Evolutionary conservation across 2,329 filamentous ascomycete species (phyloP).

Genomic region (Aureobasidium sp.): DNA sequence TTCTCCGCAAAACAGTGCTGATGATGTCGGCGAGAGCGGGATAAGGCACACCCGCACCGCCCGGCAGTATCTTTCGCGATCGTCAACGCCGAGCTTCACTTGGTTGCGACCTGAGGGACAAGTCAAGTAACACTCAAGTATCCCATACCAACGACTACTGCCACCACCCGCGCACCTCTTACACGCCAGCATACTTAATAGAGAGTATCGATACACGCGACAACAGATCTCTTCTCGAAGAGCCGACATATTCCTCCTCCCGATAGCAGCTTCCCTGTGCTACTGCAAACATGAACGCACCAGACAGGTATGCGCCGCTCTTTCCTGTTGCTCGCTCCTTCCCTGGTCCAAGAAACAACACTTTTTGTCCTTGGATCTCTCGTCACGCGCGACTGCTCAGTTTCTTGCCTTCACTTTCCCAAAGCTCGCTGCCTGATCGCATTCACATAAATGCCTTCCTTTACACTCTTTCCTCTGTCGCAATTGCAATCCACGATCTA

Average conservation of each 20-base stretch:
- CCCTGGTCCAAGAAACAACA: background rate
- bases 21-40: background rate
- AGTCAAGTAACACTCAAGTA: background rate
- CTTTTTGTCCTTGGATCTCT: background rate
- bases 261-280: background rate
- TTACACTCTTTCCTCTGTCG: background rate
- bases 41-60: background rate
- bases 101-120: background rate
- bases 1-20: slow-evolving; percentile 9
- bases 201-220: background rate
- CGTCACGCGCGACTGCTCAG: background rate
- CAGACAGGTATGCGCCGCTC: slow-evolving; percentile 41
- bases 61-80: slow-evolving; percentile 8
- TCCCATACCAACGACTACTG: slow-evolving; percentile 3
- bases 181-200: background rate
- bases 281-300: slow-evolving; percentile 44
- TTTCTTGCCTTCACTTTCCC: background rate
- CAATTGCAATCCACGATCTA: background rate
- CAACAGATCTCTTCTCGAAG: background rate
- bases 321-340: slow-evolving; percentile 3
- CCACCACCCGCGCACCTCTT: background rate
- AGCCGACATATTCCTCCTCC: background rate
- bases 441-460: background rate
- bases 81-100: background rate
- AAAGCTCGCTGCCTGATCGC: background rate